A percentile compares a stretch with the other conserved stretches of the same genome.
Evolutionary conservation across 768 basidiomycete genomes (phyloP).

Genomic region (Pulveroboletus frians): DNA sequence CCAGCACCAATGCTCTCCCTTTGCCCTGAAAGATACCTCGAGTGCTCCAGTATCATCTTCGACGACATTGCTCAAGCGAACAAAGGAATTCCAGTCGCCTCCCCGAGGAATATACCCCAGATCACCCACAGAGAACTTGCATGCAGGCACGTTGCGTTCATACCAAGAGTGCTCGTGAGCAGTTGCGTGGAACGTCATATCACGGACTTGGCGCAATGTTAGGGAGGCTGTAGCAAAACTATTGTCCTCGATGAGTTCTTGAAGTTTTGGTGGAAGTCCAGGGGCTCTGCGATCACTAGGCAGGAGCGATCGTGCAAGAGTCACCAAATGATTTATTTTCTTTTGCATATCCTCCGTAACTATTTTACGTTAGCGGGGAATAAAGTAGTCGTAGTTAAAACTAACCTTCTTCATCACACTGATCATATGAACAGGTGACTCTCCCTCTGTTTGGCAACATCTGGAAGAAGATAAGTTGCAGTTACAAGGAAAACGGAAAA

Average conservation of each 20-base stretch:
- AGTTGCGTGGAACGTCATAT: constrained; percentile 33
- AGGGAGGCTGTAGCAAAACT: constrained; percentile 26
- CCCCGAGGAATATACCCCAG: constrained; percentile 39
- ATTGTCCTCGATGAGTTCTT: constrained; percentile 32
- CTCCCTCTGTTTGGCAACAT: constrained; percentile 40
- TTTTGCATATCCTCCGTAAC: constrained; percentile 34
- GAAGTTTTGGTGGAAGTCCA: constrained; percentile 27
- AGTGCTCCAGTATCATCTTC: constrained; percentile 26
- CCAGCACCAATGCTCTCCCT: constrained; percentile 38
- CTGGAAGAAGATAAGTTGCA: constrained; percentile 17
- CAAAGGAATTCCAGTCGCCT: constrained; percentile 35
- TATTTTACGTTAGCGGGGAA: constrained; percentile 7
- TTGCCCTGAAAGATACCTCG: constrained; percentile 17
- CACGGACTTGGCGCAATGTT: constrained; percentile 35
- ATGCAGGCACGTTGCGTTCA: constrained; percentile 36
- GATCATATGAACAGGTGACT: constrained; percentile 24
- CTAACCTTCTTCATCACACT: constrained; percentile 21
- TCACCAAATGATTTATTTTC: constrained; percentile 38
- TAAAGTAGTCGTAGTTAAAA: background rate
- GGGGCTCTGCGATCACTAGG: constrained; percentile 32
- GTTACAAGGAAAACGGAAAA: background rate
- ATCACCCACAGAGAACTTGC: constrained; percentile 41
- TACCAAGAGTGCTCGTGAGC: constrained; percentile 39
- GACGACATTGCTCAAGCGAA: constrained; percentile 36
- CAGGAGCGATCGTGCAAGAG: constrained; percentile 37